Percentiles rank a stretch among this genome's conserved stretches.
Conservation (phyloP, 768 basidiomycete genomes). For the Macrocybe gigantea region DNA sequence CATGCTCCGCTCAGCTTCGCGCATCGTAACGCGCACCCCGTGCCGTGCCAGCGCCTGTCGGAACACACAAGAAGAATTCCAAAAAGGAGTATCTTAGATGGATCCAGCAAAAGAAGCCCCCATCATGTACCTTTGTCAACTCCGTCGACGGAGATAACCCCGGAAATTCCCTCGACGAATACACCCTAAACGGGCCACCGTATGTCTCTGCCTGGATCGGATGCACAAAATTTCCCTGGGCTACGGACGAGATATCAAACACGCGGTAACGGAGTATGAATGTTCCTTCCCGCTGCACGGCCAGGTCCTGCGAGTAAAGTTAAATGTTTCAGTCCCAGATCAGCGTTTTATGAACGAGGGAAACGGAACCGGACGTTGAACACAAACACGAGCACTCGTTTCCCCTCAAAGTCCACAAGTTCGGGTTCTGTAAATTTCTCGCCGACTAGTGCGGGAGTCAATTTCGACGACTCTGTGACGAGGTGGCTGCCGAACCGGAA, state of each 20-base stretch:
- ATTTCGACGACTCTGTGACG: slow-evolving; percentile 33
- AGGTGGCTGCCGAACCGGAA: slow-evolving; percentile 26
- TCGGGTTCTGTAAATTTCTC: slow-evolving; percentile 56
- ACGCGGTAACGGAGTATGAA: slow-evolving; percentile 69
- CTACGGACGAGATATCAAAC: slow-evolving; percentile 51
- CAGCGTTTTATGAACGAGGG: not conserved
- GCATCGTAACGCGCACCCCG: slow-evolving; percentile 33
- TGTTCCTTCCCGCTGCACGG: slow-evolving; percentile 59
- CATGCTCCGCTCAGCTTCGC: slow-evolving; percentile 33
- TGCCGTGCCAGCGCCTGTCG: slow-evolving; percentile 22
- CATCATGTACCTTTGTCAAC: slow-evolving; percentile 50
- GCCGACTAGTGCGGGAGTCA: slow-evolving; percentile 52
- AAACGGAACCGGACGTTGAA: slow-evolving; percentile 42
- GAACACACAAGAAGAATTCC: not conserved
- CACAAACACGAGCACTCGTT: slow-evolving; percentile 51
- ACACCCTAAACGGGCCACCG: slow-evolving; percentile 63
- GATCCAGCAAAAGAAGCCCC: not conserved
- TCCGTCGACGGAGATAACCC: slow-evolving; percentile 65
- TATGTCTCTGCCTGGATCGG: slow-evolving; percentile 58
- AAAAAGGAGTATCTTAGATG: not conserved
- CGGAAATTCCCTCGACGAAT: slow-evolving; percentile 72
- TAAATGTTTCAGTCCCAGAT: slow-evolving; percentile 2
- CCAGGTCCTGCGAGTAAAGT: slow-evolving; percentile 45
- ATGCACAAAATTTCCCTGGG: slow-evolving; percentile 18
- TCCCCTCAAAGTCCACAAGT: slow-evolving; percentile 47